Conservation (phyloP, 2,329 filamentous ascomycete genomes). For the Sodiomyces alkalinus region DNA sequence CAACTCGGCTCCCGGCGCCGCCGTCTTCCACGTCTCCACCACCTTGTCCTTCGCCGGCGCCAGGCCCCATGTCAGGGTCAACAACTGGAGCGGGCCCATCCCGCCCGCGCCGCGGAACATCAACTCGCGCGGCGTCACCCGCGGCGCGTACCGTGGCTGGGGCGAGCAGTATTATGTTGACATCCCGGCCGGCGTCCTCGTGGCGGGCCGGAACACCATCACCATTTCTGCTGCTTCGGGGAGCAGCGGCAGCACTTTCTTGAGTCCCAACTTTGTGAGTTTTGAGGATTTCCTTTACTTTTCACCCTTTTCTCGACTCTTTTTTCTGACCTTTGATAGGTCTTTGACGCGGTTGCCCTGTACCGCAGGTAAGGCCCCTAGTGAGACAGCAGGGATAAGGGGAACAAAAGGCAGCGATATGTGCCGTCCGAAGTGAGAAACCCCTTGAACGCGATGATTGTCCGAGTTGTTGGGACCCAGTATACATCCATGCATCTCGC, state of each 20-base stretch:
- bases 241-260: conserved; percentile 35
- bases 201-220: conserved; percentile 47
- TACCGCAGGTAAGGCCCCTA: too few relatives aligned
- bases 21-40: conserved; percentile 49
- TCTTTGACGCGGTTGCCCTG: too few relatives aligned
- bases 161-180: conserved; percentile 48
- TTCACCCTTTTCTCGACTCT: too few relatives aligned
- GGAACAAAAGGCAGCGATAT: too few relatives aligned
- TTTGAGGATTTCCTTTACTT: background rate
- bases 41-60: conserved; percentile 46
- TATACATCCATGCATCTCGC: too few relatives aligned
- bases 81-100: conserved; percentile 31
- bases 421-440: too few relatives aligned
- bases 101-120: conserved; percentile 45
- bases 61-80: conserved; percentile 41
- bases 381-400: too few relatives aligned
- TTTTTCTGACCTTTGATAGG: too few relatives aligned
- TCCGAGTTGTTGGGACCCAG: too few relatives aligned
- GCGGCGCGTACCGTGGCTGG: conserved; percentile 47
- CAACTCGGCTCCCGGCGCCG: conserved; percentile 30
- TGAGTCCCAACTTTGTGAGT: conserved; percentile 39
- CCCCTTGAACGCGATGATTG: too few relatives aligned
- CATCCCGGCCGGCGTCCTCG: conserved; percentile 44
- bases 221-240: conserved; percentile 44
- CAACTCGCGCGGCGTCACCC: conserved; percentile 47